Evolutionary conservation across 495 filamentous ascomycete species (phyloP).

Genomic region (Aspergillus leporis): DNA sequence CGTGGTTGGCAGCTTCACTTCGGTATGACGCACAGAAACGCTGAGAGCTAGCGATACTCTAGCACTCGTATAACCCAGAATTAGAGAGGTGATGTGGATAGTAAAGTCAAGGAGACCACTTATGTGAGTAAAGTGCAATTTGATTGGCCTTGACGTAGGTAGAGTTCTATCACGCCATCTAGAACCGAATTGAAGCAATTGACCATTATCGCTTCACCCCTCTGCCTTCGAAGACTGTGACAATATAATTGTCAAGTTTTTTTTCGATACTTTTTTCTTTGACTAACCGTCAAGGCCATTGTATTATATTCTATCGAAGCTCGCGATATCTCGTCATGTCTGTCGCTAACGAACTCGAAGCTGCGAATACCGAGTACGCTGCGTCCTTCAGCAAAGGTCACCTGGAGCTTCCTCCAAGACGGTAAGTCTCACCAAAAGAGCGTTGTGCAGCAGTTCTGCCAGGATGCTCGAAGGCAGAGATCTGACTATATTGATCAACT

Average conservation of each 20-base stretch:
- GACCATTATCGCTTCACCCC: not conserved
- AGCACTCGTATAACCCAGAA: too few relatives aligned
- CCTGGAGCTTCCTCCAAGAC: slow-evolving; percentile 70
- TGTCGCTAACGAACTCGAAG: slow-evolving; percentile 35
- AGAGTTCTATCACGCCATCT: not conserved
- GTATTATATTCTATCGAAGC: not conserved
- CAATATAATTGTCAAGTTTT: not conserved
- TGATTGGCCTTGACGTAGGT: not conserved
- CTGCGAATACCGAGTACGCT: slow-evolving; percentile 61
- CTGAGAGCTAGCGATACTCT: too few relatives aligned
- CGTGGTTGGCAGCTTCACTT: too few relatives aligned
- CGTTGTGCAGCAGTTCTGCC: too few relatives aligned
- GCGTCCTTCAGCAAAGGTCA: slow-evolving; percentile 62
- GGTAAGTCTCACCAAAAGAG: slow-evolving; percentile 34
- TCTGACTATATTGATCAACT: not conserved
- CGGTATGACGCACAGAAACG: too few relatives aligned
- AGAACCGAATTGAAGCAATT: not conserved
- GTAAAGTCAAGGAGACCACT: not conserved
- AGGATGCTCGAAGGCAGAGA: not conserved
- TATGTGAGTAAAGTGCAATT: not conserved
- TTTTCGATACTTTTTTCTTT: not conserved
- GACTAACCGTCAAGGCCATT: too few relatives aligned
- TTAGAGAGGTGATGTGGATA: not conserved
- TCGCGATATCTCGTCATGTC: slow-evolving; percentile 21
- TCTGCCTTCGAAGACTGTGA: not conserved